Percentiles rank a stretch among this genome's conserved stretches.
These are phyloP conservation scores for Ogataea chonburiensis DNA, from an alignment of 805 yeast species.

Conservation along the genomic window DNA sequence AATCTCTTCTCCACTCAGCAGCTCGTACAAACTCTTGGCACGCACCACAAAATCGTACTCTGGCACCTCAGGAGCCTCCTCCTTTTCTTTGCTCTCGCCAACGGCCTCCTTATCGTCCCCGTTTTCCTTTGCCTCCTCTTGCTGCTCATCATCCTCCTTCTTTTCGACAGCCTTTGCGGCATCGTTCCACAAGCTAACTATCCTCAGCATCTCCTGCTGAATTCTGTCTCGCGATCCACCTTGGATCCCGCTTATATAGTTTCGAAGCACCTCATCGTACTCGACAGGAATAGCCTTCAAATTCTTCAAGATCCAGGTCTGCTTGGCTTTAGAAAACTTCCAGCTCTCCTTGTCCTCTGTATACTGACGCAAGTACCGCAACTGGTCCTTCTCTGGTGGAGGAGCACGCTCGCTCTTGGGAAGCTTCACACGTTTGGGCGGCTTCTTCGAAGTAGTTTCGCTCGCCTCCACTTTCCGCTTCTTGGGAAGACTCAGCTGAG, in stretches of 20 bases:
- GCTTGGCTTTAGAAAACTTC: constrained; percentile 87
- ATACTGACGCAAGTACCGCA: constrained; percentile 60
- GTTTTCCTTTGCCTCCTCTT: constrained; percentile 28
- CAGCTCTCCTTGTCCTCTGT: constrained; percentile 56
- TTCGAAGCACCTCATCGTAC: constrained; percentile 50
- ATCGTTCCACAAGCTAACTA: constrained; percentile 57
- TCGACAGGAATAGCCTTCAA: constrained; percentile 49
- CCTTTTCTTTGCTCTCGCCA: constrained; percentile 17
- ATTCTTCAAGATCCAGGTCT: constrained; percentile 78
- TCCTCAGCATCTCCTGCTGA: constrained; percentile 45
- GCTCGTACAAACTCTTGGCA: constrained; percentile 38
- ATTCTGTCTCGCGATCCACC: constrained; percentile 69
- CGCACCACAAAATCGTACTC: constrained; percentile 42
- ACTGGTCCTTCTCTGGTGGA: constrained; percentile 77
- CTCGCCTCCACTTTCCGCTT: constrained; percentile 28
- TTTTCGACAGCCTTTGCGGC: constrained; percentile 43
- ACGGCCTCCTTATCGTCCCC: constrained; percentile 21
- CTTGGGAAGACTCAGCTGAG: constrained; percentile 43
- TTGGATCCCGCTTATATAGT: constrained; percentile 59
- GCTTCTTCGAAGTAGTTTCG: constrained; percentile 44
- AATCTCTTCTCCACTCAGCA: constrained; percentile 38
- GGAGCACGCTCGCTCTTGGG: constrained; percentile 68
- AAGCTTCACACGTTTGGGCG: constrained; percentile 66
- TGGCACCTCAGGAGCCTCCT: constrained; percentile 16
- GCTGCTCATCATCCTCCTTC: constrained; percentile 33